These are phyloP conservation scores for Aspergillus pseudoglaucus DNA, from an alignment of 2,329 filamentous ascomycete species.

Conservation along the genomic window DNA sequence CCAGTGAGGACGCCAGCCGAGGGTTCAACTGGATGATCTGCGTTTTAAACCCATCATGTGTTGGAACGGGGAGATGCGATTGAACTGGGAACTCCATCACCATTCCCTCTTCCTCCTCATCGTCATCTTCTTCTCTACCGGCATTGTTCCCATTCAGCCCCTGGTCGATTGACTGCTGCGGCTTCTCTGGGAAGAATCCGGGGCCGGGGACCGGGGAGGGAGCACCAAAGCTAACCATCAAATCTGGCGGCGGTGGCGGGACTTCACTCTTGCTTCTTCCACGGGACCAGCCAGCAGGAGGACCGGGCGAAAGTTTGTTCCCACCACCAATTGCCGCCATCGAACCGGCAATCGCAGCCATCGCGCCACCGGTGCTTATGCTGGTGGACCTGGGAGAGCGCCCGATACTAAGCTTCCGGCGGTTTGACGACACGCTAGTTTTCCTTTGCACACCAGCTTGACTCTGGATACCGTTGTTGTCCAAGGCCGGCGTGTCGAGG, in stretches of 20 bases:
- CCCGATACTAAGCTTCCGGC: conserved; percentile 33
- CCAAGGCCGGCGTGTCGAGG: conserved; percentile 17
- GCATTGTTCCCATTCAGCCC: conserved; percentile 34
- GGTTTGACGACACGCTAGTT: conserved; percentile 25
- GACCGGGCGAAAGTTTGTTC: conserved; percentile 43
- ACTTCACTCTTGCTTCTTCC: conserved; percentile 55
- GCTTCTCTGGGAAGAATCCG: conserved; percentile 31
- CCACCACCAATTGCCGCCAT: conserved; percentile 43
- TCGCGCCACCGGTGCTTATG: conserved; percentile 34
- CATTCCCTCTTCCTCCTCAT: conserved; percentile 58
- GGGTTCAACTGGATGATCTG: conserved; percentile 71
- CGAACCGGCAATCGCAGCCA: conserved; percentile 40
- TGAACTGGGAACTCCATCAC: conserved; percentile 57
- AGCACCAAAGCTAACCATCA: conserved; percentile 53
- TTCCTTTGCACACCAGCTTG: conserved; percentile 19
- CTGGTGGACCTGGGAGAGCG: conserved; percentile 33
- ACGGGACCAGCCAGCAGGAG: conserved; percentile 29
- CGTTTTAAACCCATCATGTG: conserved; percentile 66
- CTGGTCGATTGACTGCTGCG: conserved; percentile 7
- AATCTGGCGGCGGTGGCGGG: conserved; percentile 38
- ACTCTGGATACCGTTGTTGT: conserved; percentile 18
- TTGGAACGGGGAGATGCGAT: conserved; percentile 64
- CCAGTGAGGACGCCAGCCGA: conserved; percentile 58
- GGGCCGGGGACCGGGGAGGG: conserved; percentile 50
- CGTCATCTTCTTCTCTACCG: conserved; percentile 49